Evolutionary conservation across 768 basidiomycete species (phyloP), one percentile per base, ranked within the genome.

Genomic region (Pleurotus djamor): DNA sequence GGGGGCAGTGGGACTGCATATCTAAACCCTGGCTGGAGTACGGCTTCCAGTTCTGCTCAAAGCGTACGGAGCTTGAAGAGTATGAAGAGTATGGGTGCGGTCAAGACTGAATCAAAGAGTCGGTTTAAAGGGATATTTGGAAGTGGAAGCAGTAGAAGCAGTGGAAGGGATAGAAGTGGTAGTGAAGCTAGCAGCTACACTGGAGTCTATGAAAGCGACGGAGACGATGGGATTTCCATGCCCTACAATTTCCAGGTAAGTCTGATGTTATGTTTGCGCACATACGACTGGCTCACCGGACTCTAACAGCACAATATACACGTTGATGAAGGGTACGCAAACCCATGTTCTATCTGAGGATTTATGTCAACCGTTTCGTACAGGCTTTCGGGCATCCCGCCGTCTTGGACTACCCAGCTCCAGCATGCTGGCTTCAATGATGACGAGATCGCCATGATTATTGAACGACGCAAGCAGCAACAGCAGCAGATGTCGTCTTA

Each of bases 191-290:
- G 36, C 44, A 36, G 17, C 28, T 32, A 36, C 35, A 36, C 60
- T 38, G 49, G 55, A 44, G 43, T 61, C 56, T 48, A 41, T 41
- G 33, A 37, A 37, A 44, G 44, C 57, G 52, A 63, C 10, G 83
- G 81, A 4, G 88, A 91, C 63, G 82, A 85, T 14, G 80, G 78
- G 28, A 88, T 92, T 45, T 86, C 88, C 0, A 62, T 75, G 61
- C 90, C 90, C 4, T 91, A 85, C 83, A 90, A 90, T 68, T 89
- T 91, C 61, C 87, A 87, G 80, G 88, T 85, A 67, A 48, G 82
- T 71, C 28, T 10, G 21, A 36, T 59, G 16, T 48, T 50, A 48
- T 16, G 21, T 28, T 54, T 37, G 32, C 17, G n/a, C 50, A 16
- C 17, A 10, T 35, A 44, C 48, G 8, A 47, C 43, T 59, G 54